phyloP scores from a whole-genome alignment of 1,139 yeast genomes.

The Pichia sp. region DNA sequence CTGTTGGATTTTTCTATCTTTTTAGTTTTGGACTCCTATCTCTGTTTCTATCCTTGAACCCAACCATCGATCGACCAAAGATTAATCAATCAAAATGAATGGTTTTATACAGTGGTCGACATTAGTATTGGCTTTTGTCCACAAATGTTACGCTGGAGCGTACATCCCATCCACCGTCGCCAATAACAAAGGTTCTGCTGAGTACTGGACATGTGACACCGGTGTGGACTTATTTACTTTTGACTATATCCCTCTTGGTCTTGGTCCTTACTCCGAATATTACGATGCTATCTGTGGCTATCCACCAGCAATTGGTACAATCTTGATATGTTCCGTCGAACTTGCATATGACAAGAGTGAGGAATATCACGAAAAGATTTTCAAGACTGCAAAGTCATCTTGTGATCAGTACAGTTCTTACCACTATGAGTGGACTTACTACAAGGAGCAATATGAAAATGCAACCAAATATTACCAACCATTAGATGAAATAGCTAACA shows the following conservation, averaged over 20 bases:
- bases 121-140: neutral
- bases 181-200: neutral
- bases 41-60: neutral
- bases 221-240: neutral
- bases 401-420: conserved; percentile 21
- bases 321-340: conserved; percentile 26
- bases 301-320: conserved; percentile 28
- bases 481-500: conserved; percentile 12
- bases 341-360: conserved; percentile 16
- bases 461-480: conserved; percentile 23
- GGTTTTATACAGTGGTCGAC: neutral
- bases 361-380: conserved; percentile 15
- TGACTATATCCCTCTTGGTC: conserved; percentile 8
- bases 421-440: conserved; percentile 17
- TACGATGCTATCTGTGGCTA: conserved; percentile 23
- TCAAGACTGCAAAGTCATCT: conserved; percentile 15
- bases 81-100: neutral
- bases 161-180: neutral
- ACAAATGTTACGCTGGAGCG: neutral
- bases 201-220: conserved; percentile 1
- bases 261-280: conserved; percentile 9
- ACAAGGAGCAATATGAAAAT: conserved; percentile 25
- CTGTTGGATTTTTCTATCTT: neutral
- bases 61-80: neutral
- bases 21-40: neutral